Conservation (phyloP, 345 rosid species). For the Aegle marmelos region DNA sequence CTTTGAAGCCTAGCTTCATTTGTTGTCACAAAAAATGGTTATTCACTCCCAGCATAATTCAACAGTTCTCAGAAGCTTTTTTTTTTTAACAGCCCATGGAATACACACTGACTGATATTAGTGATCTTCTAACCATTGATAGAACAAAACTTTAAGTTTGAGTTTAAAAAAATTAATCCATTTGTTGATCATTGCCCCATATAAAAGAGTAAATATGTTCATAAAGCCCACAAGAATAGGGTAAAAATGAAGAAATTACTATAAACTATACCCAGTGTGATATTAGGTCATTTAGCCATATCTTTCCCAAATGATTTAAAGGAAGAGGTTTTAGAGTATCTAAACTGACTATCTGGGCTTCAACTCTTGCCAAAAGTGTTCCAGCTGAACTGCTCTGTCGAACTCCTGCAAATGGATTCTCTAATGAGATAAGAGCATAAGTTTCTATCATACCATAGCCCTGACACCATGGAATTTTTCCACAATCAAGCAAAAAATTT, state of each 20-base stretch:
- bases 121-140: not conserved
- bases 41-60: not conserved
- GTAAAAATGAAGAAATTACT: not conserved
- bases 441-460: slow-evolving; percentile 97
- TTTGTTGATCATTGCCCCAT: too few relatives aligned
- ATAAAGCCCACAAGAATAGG: not conserved
- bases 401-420: slow-evolving; percentile 41
- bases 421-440: slow-evolving; percentile 55
- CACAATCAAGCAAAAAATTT: slow-evolving; percentile 4
- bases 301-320: slow-evolving; percentile 74
- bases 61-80: not conserved
- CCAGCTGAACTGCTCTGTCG: slow-evolving; percentile 74
- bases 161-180: not conserved
- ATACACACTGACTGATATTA: not conserved
- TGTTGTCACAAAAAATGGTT: not conserved
- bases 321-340: slow-evolving; percentile 67
- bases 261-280: slow-evolving; percentile 67
- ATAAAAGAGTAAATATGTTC: not conserved
- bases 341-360: slow-evolving; percentile 63
- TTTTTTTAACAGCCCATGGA: not conserved
- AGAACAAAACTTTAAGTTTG: not conserved
- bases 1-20: not conserved
- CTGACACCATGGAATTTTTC: slow-evolving; percentile 37
- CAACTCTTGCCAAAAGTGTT: slow-evolving; percentile 61
- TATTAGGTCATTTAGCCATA: slow-evolving; percentile 87